phyloP scores from a whole-genome alignment of 1,284 basidiomycete genomes.

The Salmacisia buchloeana region DNA sequence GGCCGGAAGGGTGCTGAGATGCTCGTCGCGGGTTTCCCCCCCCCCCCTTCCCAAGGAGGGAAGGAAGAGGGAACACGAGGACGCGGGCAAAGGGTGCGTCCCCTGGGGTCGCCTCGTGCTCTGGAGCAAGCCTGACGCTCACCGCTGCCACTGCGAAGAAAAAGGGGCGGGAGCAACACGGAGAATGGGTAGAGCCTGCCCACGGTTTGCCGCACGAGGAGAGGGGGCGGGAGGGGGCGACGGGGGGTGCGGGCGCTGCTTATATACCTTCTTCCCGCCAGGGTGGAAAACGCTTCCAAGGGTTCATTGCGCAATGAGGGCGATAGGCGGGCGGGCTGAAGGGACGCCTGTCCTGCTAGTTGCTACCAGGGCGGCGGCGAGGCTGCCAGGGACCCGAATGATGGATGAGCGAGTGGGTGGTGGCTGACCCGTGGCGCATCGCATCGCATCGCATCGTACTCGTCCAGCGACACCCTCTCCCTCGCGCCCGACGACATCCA shows the following conservation, averaged over 20 bases:
- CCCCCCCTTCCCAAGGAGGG: too few species aligned
- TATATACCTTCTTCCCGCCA: neutral
- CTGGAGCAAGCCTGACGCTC: slow-evolving; percentile 9
- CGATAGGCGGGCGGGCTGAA: too few species aligned
- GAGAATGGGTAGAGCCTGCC: slow-evolving; percentile 5
- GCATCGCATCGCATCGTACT: too few species aligned
- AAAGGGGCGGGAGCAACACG: slow-evolving; percentile 5
- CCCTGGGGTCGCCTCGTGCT: slow-evolving; percentile 8
- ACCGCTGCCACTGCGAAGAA: slow-evolving; percentile 2
- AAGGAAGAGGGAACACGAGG: neutral
- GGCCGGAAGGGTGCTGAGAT: slow-evolving; percentile 7
- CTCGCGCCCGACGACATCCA: neutral
- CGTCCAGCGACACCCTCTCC: neutral
- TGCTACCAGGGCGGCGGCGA: too few species aligned
- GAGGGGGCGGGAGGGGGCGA: neutral
- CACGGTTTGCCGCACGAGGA: slow-evolving; percentile 2
- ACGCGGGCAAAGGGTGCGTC: slow-evolving; percentile 8
- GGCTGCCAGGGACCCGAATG: too few species aligned
- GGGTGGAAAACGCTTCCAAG: too few species aligned
- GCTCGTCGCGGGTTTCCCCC: neutral
- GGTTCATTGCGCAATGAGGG: too few species aligned
- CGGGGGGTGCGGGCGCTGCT: neutral
- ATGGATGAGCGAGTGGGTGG: too few species aligned
- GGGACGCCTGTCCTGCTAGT: too few species aligned
- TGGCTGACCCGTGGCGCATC: too few species aligned